Conservation (phyloP, 2,329 filamentous ascomycete genomes). For the Clarireedia homoeocarpa region DNA sequence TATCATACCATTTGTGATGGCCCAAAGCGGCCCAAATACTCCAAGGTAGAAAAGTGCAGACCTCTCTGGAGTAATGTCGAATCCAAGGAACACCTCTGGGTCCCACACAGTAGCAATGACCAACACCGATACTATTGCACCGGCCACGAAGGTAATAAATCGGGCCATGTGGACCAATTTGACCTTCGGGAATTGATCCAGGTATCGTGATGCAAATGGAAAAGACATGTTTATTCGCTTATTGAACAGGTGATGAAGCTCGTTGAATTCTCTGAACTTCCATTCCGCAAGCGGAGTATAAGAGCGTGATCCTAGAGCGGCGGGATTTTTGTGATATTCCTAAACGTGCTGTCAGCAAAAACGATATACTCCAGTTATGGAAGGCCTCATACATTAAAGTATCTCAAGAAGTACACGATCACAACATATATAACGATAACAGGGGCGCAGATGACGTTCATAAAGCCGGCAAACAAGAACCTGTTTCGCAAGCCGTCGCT, state of each 20-base stretch:
- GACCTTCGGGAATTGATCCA: slow-evolving; percentile 94
- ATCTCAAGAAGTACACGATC: slow-evolving; percentile 86
- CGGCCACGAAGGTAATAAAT: slow-evolving; percentile 80
- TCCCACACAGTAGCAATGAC: slow-evolving; percentile 80
- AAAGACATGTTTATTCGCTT: slow-evolving; percentile 90
- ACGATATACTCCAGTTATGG: not conserved
- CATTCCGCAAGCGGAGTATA: slow-evolving; percentile 93
- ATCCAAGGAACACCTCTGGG: slow-evolving; percentile 81
- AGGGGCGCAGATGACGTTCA: slow-evolving; percentile 81
- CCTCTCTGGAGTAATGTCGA: slow-evolving; percentile 82
- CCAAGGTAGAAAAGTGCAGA: slow-evolving; percentile 89
- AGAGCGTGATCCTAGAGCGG: slow-evolving; percentile 75
- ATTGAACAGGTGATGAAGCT: slow-evolving; percentile 85
- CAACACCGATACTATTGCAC: slow-evolving; percentile 78
- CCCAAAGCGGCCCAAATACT: slow-evolving; percentile 76
- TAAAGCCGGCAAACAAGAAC: slow-evolving; percentile 73
- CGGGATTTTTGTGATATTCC: slow-evolving; percentile 94
- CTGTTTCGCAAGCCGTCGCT: slow-evolving; percentile 71
- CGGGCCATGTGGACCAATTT: slow-evolving; percentile 80
- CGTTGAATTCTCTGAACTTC: slow-evolving; percentile 99
- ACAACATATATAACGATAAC: slow-evolving; percentile 82
- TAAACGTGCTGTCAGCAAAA: slow-evolving; percentile 30
- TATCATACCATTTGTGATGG: slow-evolving; percentile 71
- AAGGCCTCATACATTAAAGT: slow-evolving; percentile 65
- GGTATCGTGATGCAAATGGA: slow-evolving; percentile 83